Evolutionary conservation across 2,329 filamentous ascomycete genomes (phyloP).

Genomic region (Macroventuria anomochaeta): DNA sequence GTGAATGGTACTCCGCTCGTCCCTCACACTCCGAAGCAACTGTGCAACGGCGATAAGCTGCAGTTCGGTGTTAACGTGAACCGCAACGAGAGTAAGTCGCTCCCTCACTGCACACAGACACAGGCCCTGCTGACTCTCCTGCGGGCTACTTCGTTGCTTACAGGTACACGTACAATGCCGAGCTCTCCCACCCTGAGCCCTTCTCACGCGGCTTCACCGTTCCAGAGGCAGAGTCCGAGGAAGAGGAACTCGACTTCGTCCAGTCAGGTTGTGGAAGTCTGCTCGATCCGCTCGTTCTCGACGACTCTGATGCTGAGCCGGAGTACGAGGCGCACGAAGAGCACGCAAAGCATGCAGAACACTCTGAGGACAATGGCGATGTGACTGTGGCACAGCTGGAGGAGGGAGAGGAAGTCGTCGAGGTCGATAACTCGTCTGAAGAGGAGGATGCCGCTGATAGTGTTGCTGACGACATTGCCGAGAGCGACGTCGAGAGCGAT

Average conservation of each 20-base stretch:
- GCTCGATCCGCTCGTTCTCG: conserved; percentile 39
- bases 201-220: conserved; percentile 42
- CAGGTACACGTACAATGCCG: conserved; percentile 39
- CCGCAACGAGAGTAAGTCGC: conserved; percentile 41
- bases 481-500: conserved; percentile 7
- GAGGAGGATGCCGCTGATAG: background rate
- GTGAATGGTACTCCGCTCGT: conserved; percentile 54
- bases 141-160: conserved; percentile 42
- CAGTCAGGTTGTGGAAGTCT: conserved; percentile 30
- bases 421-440: background rate
- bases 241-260: conserved; percentile 28
- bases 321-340: conserved; percentile 20
- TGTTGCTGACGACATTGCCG: background rate
- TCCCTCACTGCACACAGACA: background rate
- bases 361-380: background rate
- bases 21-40: conserved; percentile 26
- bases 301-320: conserved; percentile 37
- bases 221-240: conserved; percentile 41
- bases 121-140: conserved; percentile 16
- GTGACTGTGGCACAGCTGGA: conserved; percentile 1
- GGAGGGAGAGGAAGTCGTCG: background rate
- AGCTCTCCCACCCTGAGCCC: conserved; percentile 12
- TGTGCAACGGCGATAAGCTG: conserved; percentile 43
- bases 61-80: conserved; percentile 48
- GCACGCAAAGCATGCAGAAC: conserved; percentile 14